Conservation (phyloP, 768 basidiomycete species). For the Brasilioporus rufonigricans region DNA sequence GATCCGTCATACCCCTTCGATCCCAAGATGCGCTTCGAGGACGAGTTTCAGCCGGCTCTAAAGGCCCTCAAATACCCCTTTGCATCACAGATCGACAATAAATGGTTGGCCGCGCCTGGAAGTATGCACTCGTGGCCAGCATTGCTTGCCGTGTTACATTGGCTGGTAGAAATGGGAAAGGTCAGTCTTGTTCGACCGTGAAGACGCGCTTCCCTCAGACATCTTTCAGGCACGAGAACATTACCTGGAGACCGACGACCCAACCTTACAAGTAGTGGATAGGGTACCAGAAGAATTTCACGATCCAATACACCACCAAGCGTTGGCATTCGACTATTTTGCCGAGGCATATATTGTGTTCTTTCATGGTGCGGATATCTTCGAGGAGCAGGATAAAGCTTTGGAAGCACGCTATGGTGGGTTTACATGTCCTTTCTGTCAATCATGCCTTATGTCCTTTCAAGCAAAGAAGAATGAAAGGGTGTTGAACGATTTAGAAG, state of each 20-base stretch:
- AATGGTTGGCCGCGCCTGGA: slow-evolving; percentile 85
- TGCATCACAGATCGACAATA: slow-evolving; percentile 72
- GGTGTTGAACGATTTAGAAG: slow-evolving; percentile 62
- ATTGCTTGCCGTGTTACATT: slow-evolving; percentile 84
- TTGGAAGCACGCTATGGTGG: slow-evolving; percentile 78
- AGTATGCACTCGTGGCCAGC: slow-evolving; percentile 92
- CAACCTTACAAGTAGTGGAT: slow-evolving; percentile 61
- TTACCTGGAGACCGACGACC: slow-evolving; percentile 62
- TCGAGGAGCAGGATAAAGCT: slow-evolving; percentile 64
- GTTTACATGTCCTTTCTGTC: slow-evolving; percentile 13
- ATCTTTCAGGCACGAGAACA: slow-evolving; percentile 31
- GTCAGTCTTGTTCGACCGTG: slow-evolving; percentile 42
- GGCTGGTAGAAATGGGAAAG: slow-evolving; percentile 85
- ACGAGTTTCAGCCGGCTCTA: slow-evolving; percentile 76
- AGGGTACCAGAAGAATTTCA: slow-evolving; percentile 74
- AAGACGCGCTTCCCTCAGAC: not conserved
- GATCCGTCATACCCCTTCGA: slow-evolving; percentile 69
- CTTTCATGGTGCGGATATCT: slow-evolving; percentile 65
- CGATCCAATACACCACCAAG: slow-evolving; percentile 68
- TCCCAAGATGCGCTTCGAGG: slow-evolving; percentile 62
- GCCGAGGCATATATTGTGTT: slow-evolving; percentile 66
- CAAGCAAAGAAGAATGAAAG: slow-evolving; percentile 70
- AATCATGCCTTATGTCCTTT: not conserved
- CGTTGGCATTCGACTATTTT: slow-evolving; percentile 75
- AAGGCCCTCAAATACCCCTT: slow-evolving; percentile 82